Base-by-base conservation (phyloP, 208 protist genomes). In the Crithidia fasciculata region DNA sequence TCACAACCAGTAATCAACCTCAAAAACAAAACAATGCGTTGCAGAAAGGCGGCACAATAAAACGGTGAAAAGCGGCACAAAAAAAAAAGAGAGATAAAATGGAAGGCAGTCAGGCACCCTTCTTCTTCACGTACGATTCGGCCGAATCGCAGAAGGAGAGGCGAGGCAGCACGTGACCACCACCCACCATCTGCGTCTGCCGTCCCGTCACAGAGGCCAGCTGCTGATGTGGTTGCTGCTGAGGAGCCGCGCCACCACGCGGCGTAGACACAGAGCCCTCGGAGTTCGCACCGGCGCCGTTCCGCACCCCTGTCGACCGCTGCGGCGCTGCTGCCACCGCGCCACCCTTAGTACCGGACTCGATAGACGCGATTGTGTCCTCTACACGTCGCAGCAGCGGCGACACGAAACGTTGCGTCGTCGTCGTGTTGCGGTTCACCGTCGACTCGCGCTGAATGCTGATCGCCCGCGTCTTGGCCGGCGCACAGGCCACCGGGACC, bases 371-470 rank as follows among this genome's bases (percentile, higher is more conserved):
- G 19, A 85, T 72, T 18, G 18, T 67, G 70, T 88, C 84, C 8
- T 88, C 84, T 3, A 88, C 5, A 55, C 80, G 73, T 16, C 72
- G 68, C 62, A 88, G 73, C 65, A 88, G 68, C 40, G 84, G 84
- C 4, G 71, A 57, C 4, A 76, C 72, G 39, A 88, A 78, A 66
- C 70, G 77, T 13, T 45, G 72, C 5, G 60, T 10, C 41, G 52
- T 70, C 55, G 39, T 41, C 13, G 69, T 67, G 69, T 81, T 85
- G 18, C 74, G 76, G 67, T 83, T 83, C 5, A 49, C 41, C 2
- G 58, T 61, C 8, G 72, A 64, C 58, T 80, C 77, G 2, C 75
- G 80, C 73, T 85, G 83, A 36, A 88, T 88, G 63, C 83, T 88
- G 44, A 88, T 81, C 15, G 72, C 79, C 15, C 83, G 83, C 49